Base-by-base conservation (phyloP, 257 asterid genomes). In the Paulownia fortunei region DNA sequence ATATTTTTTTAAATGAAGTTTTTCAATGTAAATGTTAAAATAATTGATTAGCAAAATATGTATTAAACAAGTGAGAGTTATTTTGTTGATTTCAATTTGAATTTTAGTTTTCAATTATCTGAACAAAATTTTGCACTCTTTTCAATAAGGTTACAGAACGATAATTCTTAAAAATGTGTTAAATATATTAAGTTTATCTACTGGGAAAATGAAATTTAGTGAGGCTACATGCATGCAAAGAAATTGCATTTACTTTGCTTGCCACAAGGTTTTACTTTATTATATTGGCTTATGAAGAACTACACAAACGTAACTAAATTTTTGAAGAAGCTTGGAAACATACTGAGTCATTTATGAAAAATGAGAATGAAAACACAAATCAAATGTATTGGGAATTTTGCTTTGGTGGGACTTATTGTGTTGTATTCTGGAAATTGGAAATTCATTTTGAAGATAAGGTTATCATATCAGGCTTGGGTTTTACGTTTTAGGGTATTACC, bases 271-370 rank as follows among this genome's bases (percentile, higher is more conserved):
- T 24, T 24, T 36, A 15, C 69, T 52, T 52, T 54, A 49, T 39
- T 55, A 64, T 76, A 65, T 34, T 15, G 39, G 69, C n/a, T 42
- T 51, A 15, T 39, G 41, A 51, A 49, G 30, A 54, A 72, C 46
- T 66, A 41, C 12, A 15, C 46, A 54, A 72, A 52, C 5, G 13
- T 56, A 12, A 47, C 16, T 18, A 44, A 44, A n/a, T 69, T 24
- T 34, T 23, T 24, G 60, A 69, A 46, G 74, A 47, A 47, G n/a
- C 46, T 54, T 32, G 41, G 74, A 30, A 69, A 21, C 26, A 11
- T 21, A 10, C 6, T 24, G 61, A 46, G 12, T 52, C 27, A 27
- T 26, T 26, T 49, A 47, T 69, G 41, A 6, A 6, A 8, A 30
- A n/a, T 23, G 11, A 10, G 19, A 24, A 19, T 47, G 4, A 18